Evolutionary conservation across 2,329 filamentous ascomycete genomes (phyloP), one percentile per base, ranked within the genome.

Genomic region (Aspergillus amoenus): DNA sequence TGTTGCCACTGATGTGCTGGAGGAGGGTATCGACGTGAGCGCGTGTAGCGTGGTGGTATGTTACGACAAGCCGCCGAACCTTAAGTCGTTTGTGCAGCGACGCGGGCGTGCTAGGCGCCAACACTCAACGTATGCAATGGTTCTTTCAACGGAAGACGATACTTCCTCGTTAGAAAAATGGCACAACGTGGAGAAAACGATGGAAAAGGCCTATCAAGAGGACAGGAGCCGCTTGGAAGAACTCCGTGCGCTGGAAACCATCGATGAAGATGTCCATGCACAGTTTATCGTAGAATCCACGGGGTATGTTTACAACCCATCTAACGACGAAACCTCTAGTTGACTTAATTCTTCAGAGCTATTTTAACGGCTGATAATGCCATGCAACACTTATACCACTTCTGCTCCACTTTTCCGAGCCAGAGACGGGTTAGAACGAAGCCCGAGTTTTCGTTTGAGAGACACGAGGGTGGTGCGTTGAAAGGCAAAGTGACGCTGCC

Each of bases 381-480:
- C 1, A 84, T 88, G 47, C 73, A 80, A n/a, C 91, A 94, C 70
- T 80, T 97, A 1, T 80, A 89, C 46, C 91, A 96, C 71, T 95
- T 97, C 64, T 97, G 93, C 71, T 77, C 79, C 0, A 80, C 82
- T 0, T 70, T 92, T 0, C 80, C 83, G 0, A 75, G 77, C 1
- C 81, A 84, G 24, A 43, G 60, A 0, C 90, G 86, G 66, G 79
- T 87, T 6, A 84, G 92, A 62, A 76, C 77, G 17, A 78, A 82
- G 1, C 91, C 93, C 0, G 84, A 89, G 48, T 96, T 92, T 66
- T 63, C 64, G 0, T 70, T 67, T 24, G 59, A 70, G 6, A 65
- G 70, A 2, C 43, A 62, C 5, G 46, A 56, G 3, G n/a, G 17
- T 1, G 61, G 64, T 0, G 43, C 66, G 2, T 15, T 73, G 40